These are phyloP conservation scores for Ceriops zippeliana DNA, from an alignment of 345 rosid genomes.

Conservation along the genomic window DNA sequence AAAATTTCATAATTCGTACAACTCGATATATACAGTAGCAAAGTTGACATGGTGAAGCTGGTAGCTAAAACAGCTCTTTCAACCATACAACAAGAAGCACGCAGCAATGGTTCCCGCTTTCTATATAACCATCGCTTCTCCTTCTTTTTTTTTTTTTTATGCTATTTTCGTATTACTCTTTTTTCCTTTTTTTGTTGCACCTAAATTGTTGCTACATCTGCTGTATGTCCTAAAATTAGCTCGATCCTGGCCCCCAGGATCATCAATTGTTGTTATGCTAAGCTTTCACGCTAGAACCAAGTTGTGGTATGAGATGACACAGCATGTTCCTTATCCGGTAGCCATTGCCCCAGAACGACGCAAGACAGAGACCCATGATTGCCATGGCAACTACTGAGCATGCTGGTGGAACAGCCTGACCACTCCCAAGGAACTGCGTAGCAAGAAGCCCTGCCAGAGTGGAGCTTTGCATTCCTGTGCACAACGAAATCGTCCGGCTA, in stretches of 20 bases:
- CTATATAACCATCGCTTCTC: not conserved
- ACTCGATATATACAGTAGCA: conserved; percentile 6
- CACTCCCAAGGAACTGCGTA: conserved; percentile 75
- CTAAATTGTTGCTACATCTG: not conserved
- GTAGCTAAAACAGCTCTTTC: conserved; percentile 14
- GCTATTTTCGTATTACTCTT: not conserved
- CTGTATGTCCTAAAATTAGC: not conserved
- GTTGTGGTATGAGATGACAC: conserved; percentile 31
- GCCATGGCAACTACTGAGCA: conserved; percentile 98
- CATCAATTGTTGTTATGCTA: conserved; percentile 6
- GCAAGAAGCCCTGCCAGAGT: conserved; percentile 92
- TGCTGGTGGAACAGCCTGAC: conserved; percentile 92
- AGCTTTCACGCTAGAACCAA: conserved; percentile 37
- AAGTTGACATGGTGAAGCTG: conserved; percentile 1
- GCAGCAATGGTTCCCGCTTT: not conserved
- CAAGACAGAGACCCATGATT: conserved; percentile 90
- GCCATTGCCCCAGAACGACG: conserved; percentile 88
- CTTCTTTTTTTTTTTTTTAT: not conserved
- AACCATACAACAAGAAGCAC: conserved; percentile 23
- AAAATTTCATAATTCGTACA: not conserved
- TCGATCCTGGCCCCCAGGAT: not conserved
- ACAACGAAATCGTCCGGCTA: conserved; percentile 75
- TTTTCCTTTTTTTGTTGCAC: not conserved
- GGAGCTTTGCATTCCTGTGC: conserved; percentile 98
- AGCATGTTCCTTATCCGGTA: conserved; percentile 56